These are phyloP conservation scores for Penicillium macrosclerotiorum DNA, from an alignment of 495 filamentous ascomycete species.

Conservation along the genomic window DNA sequence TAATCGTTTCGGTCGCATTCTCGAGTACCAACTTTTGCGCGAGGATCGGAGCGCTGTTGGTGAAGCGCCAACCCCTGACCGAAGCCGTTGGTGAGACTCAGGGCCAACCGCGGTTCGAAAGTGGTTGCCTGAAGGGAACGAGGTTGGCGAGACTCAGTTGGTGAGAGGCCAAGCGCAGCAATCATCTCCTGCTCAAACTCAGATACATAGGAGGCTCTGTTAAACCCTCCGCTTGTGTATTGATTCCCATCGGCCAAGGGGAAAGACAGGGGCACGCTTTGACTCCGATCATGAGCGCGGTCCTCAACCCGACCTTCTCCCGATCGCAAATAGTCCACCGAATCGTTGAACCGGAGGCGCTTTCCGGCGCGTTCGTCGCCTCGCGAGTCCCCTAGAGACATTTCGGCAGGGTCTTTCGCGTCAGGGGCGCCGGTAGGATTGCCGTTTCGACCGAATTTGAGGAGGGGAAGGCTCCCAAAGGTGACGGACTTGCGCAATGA, in stretches of 20 bases:
- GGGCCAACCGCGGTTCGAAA: background rate
- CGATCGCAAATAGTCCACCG: constrained; percentile 3
- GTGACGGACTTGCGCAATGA: constrained; percentile 21
- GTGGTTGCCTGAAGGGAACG: constrained; percentile 5
- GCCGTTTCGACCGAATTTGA: constrained; percentile 18
- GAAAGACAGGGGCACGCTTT: background rate
- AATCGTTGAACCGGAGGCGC: constrained; percentile 5
- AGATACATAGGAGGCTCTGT: constrained; percentile 1
- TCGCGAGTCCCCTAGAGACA: constrained; percentile 6
- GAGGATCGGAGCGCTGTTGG: too few species aligned
- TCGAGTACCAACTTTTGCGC: too few species aligned
- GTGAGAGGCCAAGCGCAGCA: constrained; percentile 26
- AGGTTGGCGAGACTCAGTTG: constrained; percentile 10
- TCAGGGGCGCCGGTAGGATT: background rate
- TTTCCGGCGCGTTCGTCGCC: constrained; percentile 8
- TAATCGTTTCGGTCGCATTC: too few species aligned
- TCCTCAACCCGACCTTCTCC: background rate
- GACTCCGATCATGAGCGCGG: background rate
- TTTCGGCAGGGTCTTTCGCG: constrained; percentile 2
- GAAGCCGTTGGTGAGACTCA: too few species aligned
- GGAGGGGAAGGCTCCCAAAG: constrained; percentile 25
- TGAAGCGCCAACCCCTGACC: too few species aligned
- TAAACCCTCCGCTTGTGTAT: background rate
- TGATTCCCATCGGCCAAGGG: background rate
- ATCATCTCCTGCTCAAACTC: constrained; percentile 27